Conservation (phyloP, 257 asterid species). For the Fraxinus quadrangulata region DNA sequence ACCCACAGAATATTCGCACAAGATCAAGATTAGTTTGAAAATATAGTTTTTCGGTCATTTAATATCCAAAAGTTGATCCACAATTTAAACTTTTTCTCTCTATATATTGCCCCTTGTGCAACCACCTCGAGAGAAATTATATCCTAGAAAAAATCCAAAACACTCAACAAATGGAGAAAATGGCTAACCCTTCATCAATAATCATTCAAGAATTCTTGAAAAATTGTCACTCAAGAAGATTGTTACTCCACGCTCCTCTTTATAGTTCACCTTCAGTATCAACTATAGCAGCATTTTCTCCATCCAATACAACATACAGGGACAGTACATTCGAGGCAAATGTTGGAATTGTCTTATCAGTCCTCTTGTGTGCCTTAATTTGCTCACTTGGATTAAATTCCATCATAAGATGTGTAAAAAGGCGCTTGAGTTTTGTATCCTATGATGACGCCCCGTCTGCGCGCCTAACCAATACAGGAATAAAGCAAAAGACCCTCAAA, state of each 20-base stretch:
- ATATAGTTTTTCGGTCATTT: neutral
- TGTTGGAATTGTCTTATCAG: conserved; percentile 56
- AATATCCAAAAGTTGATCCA: conserved; percentile 21
- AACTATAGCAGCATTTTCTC: conserved; percentile 11
- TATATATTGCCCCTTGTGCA: conserved; percentile 34
- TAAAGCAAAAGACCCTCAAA: conserved; percentile 53
- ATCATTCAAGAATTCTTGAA: conserved; percentile 21
- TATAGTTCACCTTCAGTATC: conserved; percentile 30
- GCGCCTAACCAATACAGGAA: conserved; percentile 42
- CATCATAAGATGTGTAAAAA: conserved; percentile 48
- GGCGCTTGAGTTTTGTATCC: conserved; percentile 39
- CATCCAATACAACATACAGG: neutral
- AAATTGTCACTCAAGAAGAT: conserved; percentile 40
- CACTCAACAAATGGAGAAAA: neutral
- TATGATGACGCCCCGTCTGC: conserved; percentile 5
- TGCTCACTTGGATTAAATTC: conserved; percentile 60
- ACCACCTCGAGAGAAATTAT: conserved; percentile 21
- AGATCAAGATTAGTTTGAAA: neutral
- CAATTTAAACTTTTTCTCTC: conserved; percentile 15
- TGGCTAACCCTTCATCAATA: conserved; percentile 30
- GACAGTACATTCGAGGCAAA: conserved; percentile 44
- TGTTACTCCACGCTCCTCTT: conserved; percentile 34
- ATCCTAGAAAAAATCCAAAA: conserved; percentile 1
- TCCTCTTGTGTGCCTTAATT: conserved; percentile 55
- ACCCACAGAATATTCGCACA: neutral